Evolutionary conservation across 1,284 basidiomycete species (phyloP), one percentile per base, ranked within the genome.

Genomic region (Gastroboletus turbinatus): DNA sequence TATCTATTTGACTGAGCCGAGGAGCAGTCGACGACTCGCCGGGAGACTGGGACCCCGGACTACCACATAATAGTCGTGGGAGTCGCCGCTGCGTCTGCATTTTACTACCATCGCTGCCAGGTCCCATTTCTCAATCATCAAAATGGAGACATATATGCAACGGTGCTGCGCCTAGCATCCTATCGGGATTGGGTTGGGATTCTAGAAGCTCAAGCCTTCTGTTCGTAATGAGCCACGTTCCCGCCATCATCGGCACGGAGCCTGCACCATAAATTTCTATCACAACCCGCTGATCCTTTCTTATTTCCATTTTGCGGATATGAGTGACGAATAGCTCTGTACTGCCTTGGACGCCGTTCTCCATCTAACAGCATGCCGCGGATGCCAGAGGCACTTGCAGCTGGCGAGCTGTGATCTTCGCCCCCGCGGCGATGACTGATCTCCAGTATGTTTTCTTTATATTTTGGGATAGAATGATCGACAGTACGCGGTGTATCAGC

Each of bases 241-340:
- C 4, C 11, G 14, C 27, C 25, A 23, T 35, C 38, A 29, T 43
- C 25, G 38, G n/a, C 45, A 56, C 13, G 42, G 9, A 13, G 35
- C 8, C 23, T 19, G 30, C 33, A 46, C 48, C n/a, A 23, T 49
- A 58, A 52, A 38, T 51, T 11, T 27, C n/a, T 58, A 63, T 58
- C 43, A 19, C 21, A 27, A 23, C 23, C 43, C 42, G 23, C n/a
- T 8, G 27, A 16, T 39, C 5, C 32, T n/a, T 42, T 10, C 27
- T 33, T 36, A 11, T 48, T 64, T 59, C 50, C 49, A 59, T 59
- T 59, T 25, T 46, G 19, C 46, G 30, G 43, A 50, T 14, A 46
- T 33, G 46, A 40, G 25, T 1, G 16, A 13, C 4, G n/a, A 38
- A 51, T 46, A 23, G 33, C 21, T 36, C 4, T 40, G 43, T 43